Conservation (phyloP, 2,329 filamentous ascomycete genomes). For the Paraconiothyrium sp. region DNA sequence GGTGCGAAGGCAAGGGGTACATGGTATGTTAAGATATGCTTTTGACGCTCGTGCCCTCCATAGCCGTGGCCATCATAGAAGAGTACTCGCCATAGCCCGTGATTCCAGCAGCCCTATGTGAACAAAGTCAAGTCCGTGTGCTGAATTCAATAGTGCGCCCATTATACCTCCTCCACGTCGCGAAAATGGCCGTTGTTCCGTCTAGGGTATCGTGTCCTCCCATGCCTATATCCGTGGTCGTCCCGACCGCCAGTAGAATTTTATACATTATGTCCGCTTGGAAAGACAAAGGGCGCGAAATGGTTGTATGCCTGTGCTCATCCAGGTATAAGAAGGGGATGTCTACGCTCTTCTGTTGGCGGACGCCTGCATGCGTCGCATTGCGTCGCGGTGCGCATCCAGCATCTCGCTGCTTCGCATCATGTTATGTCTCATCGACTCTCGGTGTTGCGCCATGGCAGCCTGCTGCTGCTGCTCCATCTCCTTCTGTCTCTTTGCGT, state of each 20-base stretch:
- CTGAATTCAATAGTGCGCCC: slow-evolving; percentile 10
- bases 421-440: slow-evolving; percentile 73
- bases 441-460: slow-evolving; percentile 65
- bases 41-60: slow-evolving; percentile 9
- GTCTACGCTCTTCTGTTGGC: slow-evolving; percentile 55
- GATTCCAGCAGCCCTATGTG: background rate
- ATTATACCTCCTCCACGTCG: slow-evolving; percentile 2
- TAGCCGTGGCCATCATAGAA: background rate
- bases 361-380: slow-evolving; percentile 79
- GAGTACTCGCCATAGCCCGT: slow-evolving; percentile 8
- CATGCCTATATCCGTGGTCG: background rate
- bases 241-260: background rate
- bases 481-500: slow-evolving; percentile 70
- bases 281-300: background rate
- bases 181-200: background rate
- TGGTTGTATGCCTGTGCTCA: background rate
- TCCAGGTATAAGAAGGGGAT: background rate
- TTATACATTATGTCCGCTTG: background rate
- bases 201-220: slow-evolving; percentile 14
- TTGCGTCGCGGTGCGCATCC: slow-evolving; percentile 78
- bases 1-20: background rate
- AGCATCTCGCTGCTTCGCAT: slow-evolving; percentile 81
- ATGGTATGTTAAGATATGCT: background rate
- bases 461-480: slow-evolving; percentile 68
- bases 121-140: background rate